Percentiles rank a stretch among this genome's conserved stretches.
These are phyloP conservation scores for Beauveria varroae DNA, from an alignment of 2,329 filamentous ascomycete species.

Conservation along the genomic window DNA sequence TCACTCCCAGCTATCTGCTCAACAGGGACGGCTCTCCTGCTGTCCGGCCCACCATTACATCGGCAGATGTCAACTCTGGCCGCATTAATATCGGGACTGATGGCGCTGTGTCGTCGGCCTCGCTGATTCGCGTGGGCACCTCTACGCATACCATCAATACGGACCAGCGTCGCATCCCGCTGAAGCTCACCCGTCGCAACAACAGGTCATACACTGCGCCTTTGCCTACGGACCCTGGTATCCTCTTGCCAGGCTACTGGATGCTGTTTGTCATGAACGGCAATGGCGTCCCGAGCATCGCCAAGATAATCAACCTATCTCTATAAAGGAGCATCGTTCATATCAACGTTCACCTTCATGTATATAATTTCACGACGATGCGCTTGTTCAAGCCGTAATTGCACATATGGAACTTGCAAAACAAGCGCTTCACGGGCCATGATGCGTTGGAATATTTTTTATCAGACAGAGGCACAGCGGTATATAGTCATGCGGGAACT, in stretches of 20 bases:
- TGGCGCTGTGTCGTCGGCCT: constrained; percentile 17
- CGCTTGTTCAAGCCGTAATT: neutral
- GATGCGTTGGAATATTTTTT: neutral
- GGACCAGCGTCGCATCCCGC: constrained; percentile 46
- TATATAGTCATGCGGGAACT: neutral
- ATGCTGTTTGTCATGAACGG: constrained; percentile 44
- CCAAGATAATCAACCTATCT: constrained; percentile 6
- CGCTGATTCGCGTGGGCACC: constrained; percentile 40
- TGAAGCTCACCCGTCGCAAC: constrained; percentile 22
- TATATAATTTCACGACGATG: neutral
- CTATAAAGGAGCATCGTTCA: no score
- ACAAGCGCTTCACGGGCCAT: neutral
- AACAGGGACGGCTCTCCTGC: constrained; percentile 32
- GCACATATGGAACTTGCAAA: neutral
- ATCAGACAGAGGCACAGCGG: neutral
- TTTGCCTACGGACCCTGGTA: constrained; percentile 39
- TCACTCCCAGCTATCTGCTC: constrained; percentile 48
- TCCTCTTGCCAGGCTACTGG: constrained; percentile 46
- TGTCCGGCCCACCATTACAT: constrained; percentile 34
- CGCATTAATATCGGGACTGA: constrained; percentile 23
- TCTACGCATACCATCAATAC: constrained; percentile 50
- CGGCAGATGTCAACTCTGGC: constrained; percentile 20
- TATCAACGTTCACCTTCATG: neutral
- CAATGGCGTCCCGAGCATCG: constrained; percentile 36
- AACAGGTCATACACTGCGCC: constrained; percentile 29